phyloP scores from a whole-genome alignment of 805 yeast genomes.

The Schwanniomyces polymorphus region DNA sequence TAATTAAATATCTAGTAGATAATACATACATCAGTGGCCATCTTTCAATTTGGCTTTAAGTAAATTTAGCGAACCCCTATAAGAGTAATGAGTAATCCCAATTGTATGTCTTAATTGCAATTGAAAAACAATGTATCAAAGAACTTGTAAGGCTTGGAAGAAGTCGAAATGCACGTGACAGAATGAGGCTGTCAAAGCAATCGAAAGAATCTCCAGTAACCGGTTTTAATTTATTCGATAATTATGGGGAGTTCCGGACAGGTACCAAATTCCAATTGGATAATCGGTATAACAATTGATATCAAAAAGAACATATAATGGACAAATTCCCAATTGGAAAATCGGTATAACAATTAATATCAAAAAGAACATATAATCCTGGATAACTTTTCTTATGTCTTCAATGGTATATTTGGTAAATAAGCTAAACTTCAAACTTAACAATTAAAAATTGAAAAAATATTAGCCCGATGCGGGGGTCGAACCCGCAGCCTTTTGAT shows the following conservation, averaged over 20 bases:
- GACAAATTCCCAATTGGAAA: no score
- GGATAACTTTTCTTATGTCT: no score
- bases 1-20: neutral
- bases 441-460: neutral
- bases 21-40: constrained; percentile 7
- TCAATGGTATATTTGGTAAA: no score
- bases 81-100: neutral
- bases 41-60: neutral
- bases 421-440: no score
- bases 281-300: no score
- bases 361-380: no score
- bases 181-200: neutral
- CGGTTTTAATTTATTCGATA: no score
- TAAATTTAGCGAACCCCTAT: no score
- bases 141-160: neutral
- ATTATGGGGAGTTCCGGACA: no score
- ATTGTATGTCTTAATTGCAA: neutral
- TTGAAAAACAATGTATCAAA: neutral
- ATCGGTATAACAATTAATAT: no score
- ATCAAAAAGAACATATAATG: no score
- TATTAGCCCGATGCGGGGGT: constrained; percentile 1
- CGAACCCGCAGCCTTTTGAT: constrained; percentile 1
- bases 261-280: no score
- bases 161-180: neutral
- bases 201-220: neutral